Conservation (phyloP, 106 monocot genomes). For the Allium fistulosum region DNA sequence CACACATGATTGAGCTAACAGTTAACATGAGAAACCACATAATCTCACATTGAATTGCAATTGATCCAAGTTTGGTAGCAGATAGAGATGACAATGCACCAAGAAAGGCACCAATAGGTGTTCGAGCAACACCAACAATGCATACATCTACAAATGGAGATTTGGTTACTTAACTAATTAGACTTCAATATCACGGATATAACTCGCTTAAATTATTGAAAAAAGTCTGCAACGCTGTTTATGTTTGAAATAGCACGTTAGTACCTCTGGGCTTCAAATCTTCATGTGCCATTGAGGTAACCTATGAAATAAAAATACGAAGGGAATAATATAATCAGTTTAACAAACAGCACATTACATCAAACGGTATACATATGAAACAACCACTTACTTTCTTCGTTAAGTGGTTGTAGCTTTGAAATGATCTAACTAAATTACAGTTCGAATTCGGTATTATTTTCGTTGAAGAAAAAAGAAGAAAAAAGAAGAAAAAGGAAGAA, state of each 20-base stretch:
- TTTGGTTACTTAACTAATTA: neutral
- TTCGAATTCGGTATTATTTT: too few relatives aligned
- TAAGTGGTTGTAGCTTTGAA: too few relatives aligned
- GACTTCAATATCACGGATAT: neutral
- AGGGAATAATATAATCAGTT: too few relatives aligned
- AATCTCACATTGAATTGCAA: constrained; percentile 69
- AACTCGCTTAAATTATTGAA: neutral
- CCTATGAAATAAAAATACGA: too few relatives aligned
- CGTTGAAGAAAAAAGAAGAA: too few relatives aligned
- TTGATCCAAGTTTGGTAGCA: constrained; percentile 83
- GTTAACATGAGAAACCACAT: neutral
- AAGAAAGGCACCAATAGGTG: constrained; percentile 80
- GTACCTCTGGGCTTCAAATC: constrained; percentile 15
- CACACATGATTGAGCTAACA: neutral
- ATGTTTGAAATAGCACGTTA: neutral
- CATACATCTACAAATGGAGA: constrained; percentile 53
- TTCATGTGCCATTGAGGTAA: constrained; percentile 4
- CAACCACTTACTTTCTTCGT: too few relatives aligned
- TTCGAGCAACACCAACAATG: constrained; percentile 83
- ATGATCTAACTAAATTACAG: too few relatives aligned
- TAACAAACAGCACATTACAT: too few relatives aligned
- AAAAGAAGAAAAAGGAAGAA: too few relatives aligned
- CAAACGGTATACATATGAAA: too few relatives aligned
- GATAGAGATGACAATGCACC: constrained; percentile 73
- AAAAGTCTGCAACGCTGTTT: neutral